Conservation (phyloP, 805 yeast genomes). For the Cyberlindnera lachancei region DNA sequence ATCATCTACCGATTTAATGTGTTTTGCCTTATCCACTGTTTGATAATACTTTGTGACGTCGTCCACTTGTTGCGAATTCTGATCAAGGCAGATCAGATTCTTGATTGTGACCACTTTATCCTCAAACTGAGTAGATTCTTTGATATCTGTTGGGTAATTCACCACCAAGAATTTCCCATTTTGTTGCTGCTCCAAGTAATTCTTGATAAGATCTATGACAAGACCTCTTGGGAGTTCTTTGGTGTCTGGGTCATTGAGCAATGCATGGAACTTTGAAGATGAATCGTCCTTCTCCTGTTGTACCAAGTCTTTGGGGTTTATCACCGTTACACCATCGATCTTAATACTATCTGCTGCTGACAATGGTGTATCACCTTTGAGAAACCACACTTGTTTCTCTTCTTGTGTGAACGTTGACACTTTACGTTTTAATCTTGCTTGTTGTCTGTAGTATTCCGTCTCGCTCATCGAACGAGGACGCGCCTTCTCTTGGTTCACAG, state of each 20-base stretch:
- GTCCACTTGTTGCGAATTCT: conserved; percentile 25
- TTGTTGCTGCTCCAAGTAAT: conserved; percentile 21
- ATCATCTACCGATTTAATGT: conserved; percentile 3
- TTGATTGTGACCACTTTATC: conserved; percentile 50
- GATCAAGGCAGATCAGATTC: conserved; percentile 30
- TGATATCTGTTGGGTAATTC: conserved; percentile 54
- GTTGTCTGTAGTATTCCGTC: conserved; percentile 34
- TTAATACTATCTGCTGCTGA: conserved; percentile 4
- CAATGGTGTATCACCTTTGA: conserved; percentile 19
- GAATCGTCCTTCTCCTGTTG: conserved; percentile 36
- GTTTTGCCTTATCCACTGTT: conserved; percentile 49
- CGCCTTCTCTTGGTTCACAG: conserved; percentile 28
- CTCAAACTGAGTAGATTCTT: conserved; percentile 67
- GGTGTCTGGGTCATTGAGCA: conserved; percentile 34
- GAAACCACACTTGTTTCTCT: conserved; percentile 34
- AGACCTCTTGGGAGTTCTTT: conserved; percentile 29
- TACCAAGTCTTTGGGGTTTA: conserved; percentile 46
- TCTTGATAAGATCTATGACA: conserved; percentile 25
- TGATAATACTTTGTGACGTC: conserved; percentile 50
- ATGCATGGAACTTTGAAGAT: conserved; percentile 40
- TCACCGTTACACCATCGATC: conserved; percentile 23
- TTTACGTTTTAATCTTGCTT: conserved; percentile 45
- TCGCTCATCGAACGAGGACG: conserved; percentile 24
- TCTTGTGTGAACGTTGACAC: conserved; percentile 34
- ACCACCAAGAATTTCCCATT: conserved; percentile 36